Conservation (phyloP, 345 rosid genomes). For the Mercurialis annua region DNA sequence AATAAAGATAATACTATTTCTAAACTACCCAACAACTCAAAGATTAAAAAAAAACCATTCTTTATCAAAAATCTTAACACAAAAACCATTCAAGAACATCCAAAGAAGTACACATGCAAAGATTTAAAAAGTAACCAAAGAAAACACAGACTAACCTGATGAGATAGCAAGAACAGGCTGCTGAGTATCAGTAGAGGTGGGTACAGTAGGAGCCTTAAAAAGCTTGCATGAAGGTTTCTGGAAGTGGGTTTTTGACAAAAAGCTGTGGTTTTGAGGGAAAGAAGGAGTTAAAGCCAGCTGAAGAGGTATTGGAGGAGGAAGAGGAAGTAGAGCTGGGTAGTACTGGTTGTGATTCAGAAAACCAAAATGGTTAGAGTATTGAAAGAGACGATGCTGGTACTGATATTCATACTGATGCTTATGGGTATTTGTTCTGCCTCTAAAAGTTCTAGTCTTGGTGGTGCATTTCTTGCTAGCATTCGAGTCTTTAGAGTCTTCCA, state of each 20-base stretch:
- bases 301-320: conserved; percentile 54
- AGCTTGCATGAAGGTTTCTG: conserved; percentile 47
- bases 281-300: conserved; percentile 49
- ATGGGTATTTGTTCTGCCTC: conserved; percentile 38
- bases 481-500: conserved; percentile 65
- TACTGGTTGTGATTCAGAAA: conserved; percentile 31
- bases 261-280: conserved; percentile 39
- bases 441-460: conserved; percentile 38
- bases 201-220: conserved; percentile 35
- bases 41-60: background rate
- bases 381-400: conserved; percentile 42
- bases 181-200: conserved; percentile 42
- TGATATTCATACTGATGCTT: conserved; percentile 32
- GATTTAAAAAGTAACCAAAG: conserved; percentile 1
- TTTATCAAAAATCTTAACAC: conserved; percentile 11
- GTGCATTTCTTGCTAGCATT: conserved; percentile 43
- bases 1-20: background rate
- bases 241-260: conserved; percentile 46
- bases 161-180: conserved; percentile 27
- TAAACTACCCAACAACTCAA: background rate
- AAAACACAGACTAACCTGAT: conserved; percentile 33
- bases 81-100: conserved; percentile 32
- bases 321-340: conserved; percentile 66
- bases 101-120: conserved; percentile 17
- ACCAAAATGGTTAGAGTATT: conserved; percentile 52